Evolutionary conservation across 345 rosid genomes (phyloP).

Genomic region (Euphorbia peplus): DNA sequence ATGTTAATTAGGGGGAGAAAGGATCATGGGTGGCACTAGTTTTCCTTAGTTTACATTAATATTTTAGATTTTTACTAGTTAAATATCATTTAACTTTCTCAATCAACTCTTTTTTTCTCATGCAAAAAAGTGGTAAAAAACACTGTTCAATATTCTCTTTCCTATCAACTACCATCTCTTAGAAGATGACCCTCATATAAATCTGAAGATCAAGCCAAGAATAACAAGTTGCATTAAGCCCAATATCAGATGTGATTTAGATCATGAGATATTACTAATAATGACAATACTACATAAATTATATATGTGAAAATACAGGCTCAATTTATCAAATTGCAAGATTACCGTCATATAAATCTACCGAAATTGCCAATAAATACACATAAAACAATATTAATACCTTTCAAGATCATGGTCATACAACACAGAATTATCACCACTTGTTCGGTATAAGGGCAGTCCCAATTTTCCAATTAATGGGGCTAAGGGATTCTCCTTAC

Average conservation of each 20-base stretch:
- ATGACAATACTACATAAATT: background rate
- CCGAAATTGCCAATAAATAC: too few relatives aligned
- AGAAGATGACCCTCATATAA: background rate
- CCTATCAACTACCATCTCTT: background rate
- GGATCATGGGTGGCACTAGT: background rate
- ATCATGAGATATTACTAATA: background rate
- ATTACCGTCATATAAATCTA: too few relatives aligned
- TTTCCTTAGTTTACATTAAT: background rate
- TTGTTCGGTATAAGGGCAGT: slow-evolving; percentile 81
- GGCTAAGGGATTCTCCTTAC: slow-evolving; percentile 90
- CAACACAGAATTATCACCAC: slow-evolving; percentile 91
- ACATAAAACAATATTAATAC: slow-evolving; percentile 24
- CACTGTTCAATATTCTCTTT: background rate
- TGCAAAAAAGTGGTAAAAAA: background rate
- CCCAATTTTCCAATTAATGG: slow-evolving; percentile 85
- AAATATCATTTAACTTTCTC: background rate
- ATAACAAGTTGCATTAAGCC: background rate
- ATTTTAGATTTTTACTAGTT: background rate
- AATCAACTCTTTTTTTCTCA: background rate
- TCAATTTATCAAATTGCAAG: background rate
- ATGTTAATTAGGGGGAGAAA: background rate
- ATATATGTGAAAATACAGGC: background rate
- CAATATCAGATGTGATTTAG: background rate
- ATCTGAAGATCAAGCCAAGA: background rate
- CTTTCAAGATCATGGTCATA: slow-evolving; percentile 97